These are phyloP conservation scores for Medicago truncatula DNA, from an alignment of 306 rosid species.

Conservation along the genomic window DNA sequence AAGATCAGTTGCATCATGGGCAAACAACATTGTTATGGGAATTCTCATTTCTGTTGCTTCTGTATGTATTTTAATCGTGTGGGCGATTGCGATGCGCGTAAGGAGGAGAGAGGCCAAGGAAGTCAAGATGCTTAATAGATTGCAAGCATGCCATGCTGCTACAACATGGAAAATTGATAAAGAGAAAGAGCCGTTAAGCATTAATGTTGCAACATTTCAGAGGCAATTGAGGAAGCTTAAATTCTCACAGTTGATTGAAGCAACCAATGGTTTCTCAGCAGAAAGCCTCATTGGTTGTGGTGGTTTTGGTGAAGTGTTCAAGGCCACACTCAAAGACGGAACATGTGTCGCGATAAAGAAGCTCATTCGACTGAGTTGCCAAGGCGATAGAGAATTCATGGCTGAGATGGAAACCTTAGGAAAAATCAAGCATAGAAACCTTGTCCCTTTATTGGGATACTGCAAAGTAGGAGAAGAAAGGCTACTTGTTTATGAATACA, in stretches of 20 bases:
- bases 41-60: slow-evolving; percentile 85
- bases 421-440: slow-evolving; percentile 88
- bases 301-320: slow-evolving; percentile 98
- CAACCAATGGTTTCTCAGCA: slow-evolving; percentile 98
- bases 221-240: slow-evolving; percentile 95
- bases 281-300: slow-evolving; percentile 93
- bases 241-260: slow-evolving; percentile 93
- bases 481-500: slow-evolving; percentile 91
- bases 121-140: slow-evolving; percentile 86
- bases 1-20: slow-evolving; percentile 67
- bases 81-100: slow-evolving; percentile 90
- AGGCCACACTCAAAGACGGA: slow-evolving; percentile 89
- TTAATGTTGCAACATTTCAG: slow-evolving; percentile 95
- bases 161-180: slow-evolving; percentile 98
- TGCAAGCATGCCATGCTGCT: slow-evolving; percentile 91
- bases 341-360: slow-evolving; percentile 96
- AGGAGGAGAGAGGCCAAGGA: slow-evolving; percentile 87
- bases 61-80: slow-evolving; percentile 76
- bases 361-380: slow-evolving; percentile 88
- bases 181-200: slow-evolving; percentile 93
- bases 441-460: slow-evolving; percentile 88
- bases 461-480: slow-evolving; percentile 97
- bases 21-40: slow-evolving; percentile 86
- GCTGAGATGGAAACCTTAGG: slow-evolving; percentile 99
- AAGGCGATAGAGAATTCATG: slow-evolving; percentile 96